Evolutionary conservation across 2,329 filamentous ascomycete species (phyloP), one percentile per base, ranked within the genome.

Genomic region (Colletotrichum sp.): DNA sequence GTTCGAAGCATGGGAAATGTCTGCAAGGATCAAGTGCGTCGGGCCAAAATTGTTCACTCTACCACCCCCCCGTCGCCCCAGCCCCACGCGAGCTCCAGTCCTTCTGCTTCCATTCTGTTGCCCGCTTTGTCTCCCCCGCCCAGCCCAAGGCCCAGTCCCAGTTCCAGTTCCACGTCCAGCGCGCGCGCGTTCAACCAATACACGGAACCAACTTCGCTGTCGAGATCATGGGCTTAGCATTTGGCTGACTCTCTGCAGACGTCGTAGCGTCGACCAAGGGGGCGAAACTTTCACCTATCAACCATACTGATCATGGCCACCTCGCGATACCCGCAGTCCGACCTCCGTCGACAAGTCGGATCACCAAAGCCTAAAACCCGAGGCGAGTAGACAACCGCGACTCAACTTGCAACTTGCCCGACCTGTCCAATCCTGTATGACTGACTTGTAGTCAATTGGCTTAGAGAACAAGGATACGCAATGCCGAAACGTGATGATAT

Each of bases 401-500:
- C n/a, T 47, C 18, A 47, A n/a, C 36, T 15, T 12, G 29, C 47
- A 43, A 51, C 66, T 78, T 77, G 67, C 79, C 72, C 59, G 51
- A 57, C 16, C 68, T 51, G 16, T 21, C 18, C 21, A 59, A 34
- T 47, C 21, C 70, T 36, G 11, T 21, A 55, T 63, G 16, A 65
- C 76, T 80, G 74, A 81, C 69, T 62, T 58, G 54, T 51, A 65
- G 54, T 67, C 59, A 71, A 66, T 64, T 67, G 57, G 71, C 70
- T 59, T 77, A 93, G 93, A 94, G 85, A 94, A 94, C 83, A 97
- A 96, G 85, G 95, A 97, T 82, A 98, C 95, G 8, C 90, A 96
- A 71, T 98, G 95, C 85, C 93, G 95, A 81, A 98, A 98, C 84
- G 93, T 98, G 75, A 90, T 95, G 75, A 98, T 98, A 79, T 98